Evolutionary conservation across 805 yeast species (phyloP).

Genomic region (Saccharomycopsis malanga): DNA sequence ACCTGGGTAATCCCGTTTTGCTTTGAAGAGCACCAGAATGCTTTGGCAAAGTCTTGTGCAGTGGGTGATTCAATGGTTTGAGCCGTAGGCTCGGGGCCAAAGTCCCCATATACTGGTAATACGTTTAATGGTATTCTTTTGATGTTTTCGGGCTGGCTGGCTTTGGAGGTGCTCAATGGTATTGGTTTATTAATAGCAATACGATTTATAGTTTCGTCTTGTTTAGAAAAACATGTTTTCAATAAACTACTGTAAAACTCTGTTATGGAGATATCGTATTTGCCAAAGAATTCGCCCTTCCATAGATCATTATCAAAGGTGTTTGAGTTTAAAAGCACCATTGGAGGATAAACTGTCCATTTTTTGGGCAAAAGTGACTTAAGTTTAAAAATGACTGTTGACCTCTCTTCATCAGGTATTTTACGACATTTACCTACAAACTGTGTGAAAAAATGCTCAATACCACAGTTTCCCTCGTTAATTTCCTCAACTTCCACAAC

Average conservation of each 20-base stretch:
- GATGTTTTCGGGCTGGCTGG: slow-evolving; percentile 29
- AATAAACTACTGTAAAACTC: slow-evolving; percentile 22
- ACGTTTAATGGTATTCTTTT: slow-evolving; percentile 57
- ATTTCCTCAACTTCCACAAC: too few species aligned
- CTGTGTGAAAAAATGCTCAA: neutral
- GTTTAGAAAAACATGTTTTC: slow-evolving; percentile 23
- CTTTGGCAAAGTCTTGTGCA: slow-evolving; percentile 36
- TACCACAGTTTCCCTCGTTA: neutral
- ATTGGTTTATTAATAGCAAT: slow-evolving; percentile 71
- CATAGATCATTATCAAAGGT: slow-evolving; percentile 6
- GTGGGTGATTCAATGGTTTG: slow-evolving; percentile 32
- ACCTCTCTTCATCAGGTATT: too few species aligned
- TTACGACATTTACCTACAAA: neutral
- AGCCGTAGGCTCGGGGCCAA: slow-evolving; percentile 41
- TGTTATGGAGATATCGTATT: slow-evolving; percentile 9
- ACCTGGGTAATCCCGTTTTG: slow-evolving; percentile 73
- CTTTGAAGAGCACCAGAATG: slow-evolving; percentile 63
- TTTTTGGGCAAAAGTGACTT: slow-evolving; percentile 39
- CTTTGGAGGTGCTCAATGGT: slow-evolving; percentile 20
- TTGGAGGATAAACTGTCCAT: slow-evolving; percentile 61
- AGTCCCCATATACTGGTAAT: slow-evolving; percentile 55
- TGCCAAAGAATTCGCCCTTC: slow-evolving; percentile 21
- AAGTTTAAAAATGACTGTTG: neutral
- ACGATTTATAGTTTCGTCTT: slow-evolving; percentile 37
- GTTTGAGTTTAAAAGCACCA: slow-evolving; percentile 48